Base-by-base conservation (phyloP, 352 stramenopile species). In the Globisporangium radiosum region DNA sequence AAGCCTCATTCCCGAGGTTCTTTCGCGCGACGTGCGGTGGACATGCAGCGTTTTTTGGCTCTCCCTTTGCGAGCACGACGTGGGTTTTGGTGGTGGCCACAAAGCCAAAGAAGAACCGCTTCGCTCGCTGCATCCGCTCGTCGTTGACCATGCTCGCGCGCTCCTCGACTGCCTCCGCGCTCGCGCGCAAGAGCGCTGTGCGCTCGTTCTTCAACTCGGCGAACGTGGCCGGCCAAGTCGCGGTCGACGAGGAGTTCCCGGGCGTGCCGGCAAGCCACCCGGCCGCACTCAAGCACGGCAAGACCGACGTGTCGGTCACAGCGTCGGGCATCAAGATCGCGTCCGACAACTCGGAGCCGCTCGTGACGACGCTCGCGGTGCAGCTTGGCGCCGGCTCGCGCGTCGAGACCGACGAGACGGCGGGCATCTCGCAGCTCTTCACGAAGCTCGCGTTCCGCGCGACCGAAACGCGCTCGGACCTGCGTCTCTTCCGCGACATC, bases 371-470 rank as follows among this genome's bases (percentile, higher is more conserved):
- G 53, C 73, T 94, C 19, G 80, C 73, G 56, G 65, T 94, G 51
- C 68, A 90, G 62, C 62, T 94, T 33, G 71, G 65, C 17, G 75
- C 85, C 9, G 85, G 85, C 37, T 65, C 70, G 54, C 76, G 80
- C 57, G 67, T 82, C 57, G 85, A 94, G 68, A 78, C 57, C 37
- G 81, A 92, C 50, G 81, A 84, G 52, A 88, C 73, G 10, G 68
- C 79, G n/a, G 85, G 85, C 38, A 50, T 92, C 15, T 81, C 85
- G 70, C 78, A 91, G 72, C 73, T 94, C 49, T 87, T 87, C 50
- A 69, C 78, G 60, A 90, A 92, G 71, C 83, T 92, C 78, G 82
- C 85, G 40, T 94, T 94, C 80, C 85, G 82, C 49, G 70, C 82
- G 33, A 94, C 85, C 10, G 60, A 79, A 37, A 64, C 37, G 55